Percentiles rank a stretch among this genome's conserved stretches.
phyloP scores from a whole-genome alignment of 2,329 filamentous ascomycete genomes.

The Passalora sequoiae region DNA sequence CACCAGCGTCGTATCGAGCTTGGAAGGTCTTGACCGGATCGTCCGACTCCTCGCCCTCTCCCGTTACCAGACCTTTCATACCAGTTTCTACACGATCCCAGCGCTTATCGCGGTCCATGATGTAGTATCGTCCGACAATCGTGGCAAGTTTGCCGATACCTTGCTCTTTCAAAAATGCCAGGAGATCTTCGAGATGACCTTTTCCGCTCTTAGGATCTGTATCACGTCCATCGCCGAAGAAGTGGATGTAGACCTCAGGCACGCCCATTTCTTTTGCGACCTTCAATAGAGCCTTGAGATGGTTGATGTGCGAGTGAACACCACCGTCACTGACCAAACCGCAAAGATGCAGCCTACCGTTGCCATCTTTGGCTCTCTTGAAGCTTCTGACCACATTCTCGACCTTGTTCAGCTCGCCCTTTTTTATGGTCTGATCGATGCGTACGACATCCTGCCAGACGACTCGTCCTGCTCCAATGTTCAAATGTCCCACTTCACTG shows the following conservation, averaged over 20 bases:
- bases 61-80: conserved; percentile 76
- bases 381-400: conserved; percentile 74
- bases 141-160: conserved; percentile 85
- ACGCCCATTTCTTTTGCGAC: conserved; percentile 85
- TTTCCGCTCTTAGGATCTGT: conserved; percentile 93
- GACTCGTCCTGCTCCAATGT: conserved; percentile 94
- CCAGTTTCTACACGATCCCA: conserved; percentile 93
- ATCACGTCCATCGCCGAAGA: conserved; percentile 96
- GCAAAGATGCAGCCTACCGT: conserved; percentile 85
- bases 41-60: conserved; percentile 78
- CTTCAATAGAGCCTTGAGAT: conserved; percentile 79
- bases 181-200: conserved; percentile 79
- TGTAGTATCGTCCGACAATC: conserved; percentile 91
- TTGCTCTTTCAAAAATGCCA: conserved; percentile 76
- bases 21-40: conserved; percentile 84
- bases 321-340: conserved; percentile 93
- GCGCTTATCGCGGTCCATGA: conserved; percentile 99
- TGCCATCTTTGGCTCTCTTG: conserved; percentile 74
- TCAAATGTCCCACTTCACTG: conserved; percentile 96
- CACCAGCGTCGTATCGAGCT: conserved; percentile 77
- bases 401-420: conserved; percentile 69
- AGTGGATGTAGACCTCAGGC: conserved; percentile 94
- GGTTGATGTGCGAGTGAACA: conserved; percentile 92
- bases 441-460: conserved; percentile 92
- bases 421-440: conserved; percentile 90